Base-by-base conservation (phyloP, 495 filamentous ascomycete genomes). In the Trichoderma parareesei region DNA sequence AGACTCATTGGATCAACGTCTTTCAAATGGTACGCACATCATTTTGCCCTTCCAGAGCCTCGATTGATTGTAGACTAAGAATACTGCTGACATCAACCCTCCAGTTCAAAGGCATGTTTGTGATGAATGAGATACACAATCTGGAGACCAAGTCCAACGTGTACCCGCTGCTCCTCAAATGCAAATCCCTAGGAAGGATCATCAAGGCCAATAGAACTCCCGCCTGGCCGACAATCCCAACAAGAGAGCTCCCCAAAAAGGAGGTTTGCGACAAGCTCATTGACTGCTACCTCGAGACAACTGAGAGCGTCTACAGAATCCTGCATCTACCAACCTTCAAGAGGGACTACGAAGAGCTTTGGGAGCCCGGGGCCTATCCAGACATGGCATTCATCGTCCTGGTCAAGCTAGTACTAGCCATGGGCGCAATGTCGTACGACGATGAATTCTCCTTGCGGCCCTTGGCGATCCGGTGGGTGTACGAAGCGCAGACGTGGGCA, bases 401-500 rank as follows among this genome's bases (percentile, higher is more conserved):
- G 64, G 69, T 90, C 5, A 79, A 89, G 65, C 71, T 90, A 14
- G 79, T 88, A 14, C 77, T 89, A 68, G 84, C 86, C 11, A 84
- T 87, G 64, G 87, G 86, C 2, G 66, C 78, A 33, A 79, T 79
- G 69, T 80, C 79, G 35, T 84, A 88, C 63, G 84, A 85, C 38
- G 78, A 81, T 7, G 67, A 63, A 0, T 75, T 73, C 44, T 71
- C 79, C 38, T 71, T 81, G 33, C 82, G 85, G 27, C 73, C 73
- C 11, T 81, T 76, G 2, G 85, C 84, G 0, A 71, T 81, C 16
- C 77, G 82, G 66, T 90, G 88, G 88, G 78, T 88, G 3, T 78
- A 84, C 42, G 83, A 88, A 64, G 84, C 83, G 0, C 83, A 85
- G 57, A 80, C 80, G 49, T 90, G 86, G 86, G 73, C 88, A 2